Evolutionary conservation across 140 eudicot species (phyloP).

Genomic region (Senecio squalidus): DNA sequence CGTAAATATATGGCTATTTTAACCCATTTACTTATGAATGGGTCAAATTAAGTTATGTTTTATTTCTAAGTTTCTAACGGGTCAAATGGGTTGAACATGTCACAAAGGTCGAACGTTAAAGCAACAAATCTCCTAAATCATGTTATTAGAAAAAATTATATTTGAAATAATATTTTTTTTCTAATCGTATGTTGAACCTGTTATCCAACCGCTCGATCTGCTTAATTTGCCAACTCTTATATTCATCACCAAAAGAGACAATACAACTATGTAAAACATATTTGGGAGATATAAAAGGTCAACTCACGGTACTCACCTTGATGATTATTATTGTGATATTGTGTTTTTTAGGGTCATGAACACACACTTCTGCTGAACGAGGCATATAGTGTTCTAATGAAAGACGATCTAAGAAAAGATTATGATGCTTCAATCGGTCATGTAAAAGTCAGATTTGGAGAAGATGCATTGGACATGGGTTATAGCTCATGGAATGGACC

Average conservation of each 20-base stretch:
- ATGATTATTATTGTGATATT: neutral
- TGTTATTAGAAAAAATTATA: too few species aligned
- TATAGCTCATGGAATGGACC: constrained; percentile 78
- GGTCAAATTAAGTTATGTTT: neutral
- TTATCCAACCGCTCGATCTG: too few species aligned
- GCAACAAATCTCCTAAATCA: too few species aligned
- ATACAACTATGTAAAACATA: too few species aligned
- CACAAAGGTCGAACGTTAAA: too few species aligned
- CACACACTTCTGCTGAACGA: constrained; percentile 47
- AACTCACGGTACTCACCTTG: neutral
- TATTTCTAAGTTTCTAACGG: neutral
- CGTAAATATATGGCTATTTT: too few species aligned
- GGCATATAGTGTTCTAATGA: constrained; percentile 62
- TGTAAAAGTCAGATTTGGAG: constrained; percentile 20
- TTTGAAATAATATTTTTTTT: too few species aligned
- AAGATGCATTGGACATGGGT: constrained; percentile 27
- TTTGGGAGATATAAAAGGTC: too few species aligned
- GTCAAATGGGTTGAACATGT: neutral
- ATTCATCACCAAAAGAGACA: too few species aligned
- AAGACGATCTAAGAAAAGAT: constrained; percentile 47
- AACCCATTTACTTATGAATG: neutral
- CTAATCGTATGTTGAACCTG: too few species aligned
- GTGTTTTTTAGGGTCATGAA: constrained; percentile 58
- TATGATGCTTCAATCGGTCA: constrained; percentile 61
- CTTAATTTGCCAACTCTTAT: neutral